These are phyloP conservation scores for Flammula alnicola DNA, from an alignment of 1,284 basidiomycete genomes.

Conservation along the genomic window DNA sequence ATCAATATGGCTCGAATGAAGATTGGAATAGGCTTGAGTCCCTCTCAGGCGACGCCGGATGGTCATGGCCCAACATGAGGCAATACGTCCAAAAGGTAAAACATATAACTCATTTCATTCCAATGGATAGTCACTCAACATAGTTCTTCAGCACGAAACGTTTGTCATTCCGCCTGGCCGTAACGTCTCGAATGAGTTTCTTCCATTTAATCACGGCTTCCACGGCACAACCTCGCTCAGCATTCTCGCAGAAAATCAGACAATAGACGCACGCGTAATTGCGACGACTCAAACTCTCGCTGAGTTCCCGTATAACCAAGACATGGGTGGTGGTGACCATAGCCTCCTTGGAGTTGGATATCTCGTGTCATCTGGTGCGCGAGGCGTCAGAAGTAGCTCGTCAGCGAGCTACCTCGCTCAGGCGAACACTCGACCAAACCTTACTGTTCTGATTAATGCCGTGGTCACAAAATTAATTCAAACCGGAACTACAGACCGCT, in stretches of 20 bases:
- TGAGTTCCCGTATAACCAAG: constrained; percentile 1
- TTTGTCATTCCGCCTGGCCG: neutral
- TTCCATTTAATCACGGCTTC: constrained; percentile 1
- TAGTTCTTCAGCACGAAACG: neutral
- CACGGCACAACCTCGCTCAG: neutral
- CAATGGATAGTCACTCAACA: neutral
- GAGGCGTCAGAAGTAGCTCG: neutral
- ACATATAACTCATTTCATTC: neutral
- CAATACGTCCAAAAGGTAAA: constrained; percentile 3
- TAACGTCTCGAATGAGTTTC: neutral
- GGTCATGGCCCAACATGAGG: no score
- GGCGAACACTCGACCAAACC: neutral
- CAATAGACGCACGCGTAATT: neutral
- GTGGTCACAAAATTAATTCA: neutral
- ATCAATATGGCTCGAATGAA: no score
- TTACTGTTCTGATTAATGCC: neutral
- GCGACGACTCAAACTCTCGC: neutral
- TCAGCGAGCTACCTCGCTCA: constrained; percentile 1
- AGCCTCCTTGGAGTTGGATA: neutral
- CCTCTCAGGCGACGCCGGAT: no score
- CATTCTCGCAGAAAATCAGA: neutral
- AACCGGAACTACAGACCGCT: neutral
- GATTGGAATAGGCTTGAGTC: no score
- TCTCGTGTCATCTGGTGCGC: neutral
- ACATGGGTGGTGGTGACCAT: constrained; percentile 1